A percentile compares a stretch with the other conserved stretches of the same genome.
Conservation (phyloP, 2,329 filamentous ascomycete species). For the Macrophomina tecta region DNA sequence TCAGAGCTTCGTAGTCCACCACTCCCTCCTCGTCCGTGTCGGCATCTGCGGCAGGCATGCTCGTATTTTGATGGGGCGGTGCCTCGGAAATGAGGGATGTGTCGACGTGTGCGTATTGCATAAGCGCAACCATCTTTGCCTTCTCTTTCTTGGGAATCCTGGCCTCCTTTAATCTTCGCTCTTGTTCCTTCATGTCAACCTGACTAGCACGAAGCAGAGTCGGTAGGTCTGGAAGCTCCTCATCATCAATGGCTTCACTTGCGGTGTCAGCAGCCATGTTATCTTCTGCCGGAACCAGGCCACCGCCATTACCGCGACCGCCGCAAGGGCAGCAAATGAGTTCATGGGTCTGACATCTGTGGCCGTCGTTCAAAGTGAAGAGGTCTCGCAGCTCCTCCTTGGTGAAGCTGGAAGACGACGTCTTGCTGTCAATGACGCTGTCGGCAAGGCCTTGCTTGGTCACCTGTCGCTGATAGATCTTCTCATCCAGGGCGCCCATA, state of each 20-base stretch:
- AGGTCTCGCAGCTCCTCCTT: constrained; percentile 70
- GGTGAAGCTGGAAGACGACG: constrained; percentile 66
- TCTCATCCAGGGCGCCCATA: constrained; percentile 73
- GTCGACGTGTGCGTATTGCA: constrained; percentile 59
- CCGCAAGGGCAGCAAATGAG: constrained; percentile 68
- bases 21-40: constrained; percentile 39
- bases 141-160: constrained; percentile 39
- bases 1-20: constrained; percentile 37
- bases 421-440: constrained; percentile 72
- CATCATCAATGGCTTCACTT: constrained; percentile 37
- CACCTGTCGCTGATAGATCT: constrained; percentile 75
- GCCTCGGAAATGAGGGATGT: constrained; percentile 41
- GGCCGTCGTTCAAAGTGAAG: constrained; percentile 67
- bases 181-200: constrained; percentile 54
- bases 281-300: constrained; percentile 27
- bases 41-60: constrained; percentile 27
- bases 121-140: constrained; percentile 57
- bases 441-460: constrained; percentile 74
- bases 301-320: constrained; percentile 54
- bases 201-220: constrained; percentile 49
- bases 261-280: constrained; percentile 26
- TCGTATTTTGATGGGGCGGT: constrained; percentile 37
- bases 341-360: constrained; percentile 71
- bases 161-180: constrained; percentile 47
- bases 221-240: constrained; percentile 38